Base-by-base conservation (phyloP, 1,284 basidiomycete genomes). In the Termitomyces sp. region DNA sequence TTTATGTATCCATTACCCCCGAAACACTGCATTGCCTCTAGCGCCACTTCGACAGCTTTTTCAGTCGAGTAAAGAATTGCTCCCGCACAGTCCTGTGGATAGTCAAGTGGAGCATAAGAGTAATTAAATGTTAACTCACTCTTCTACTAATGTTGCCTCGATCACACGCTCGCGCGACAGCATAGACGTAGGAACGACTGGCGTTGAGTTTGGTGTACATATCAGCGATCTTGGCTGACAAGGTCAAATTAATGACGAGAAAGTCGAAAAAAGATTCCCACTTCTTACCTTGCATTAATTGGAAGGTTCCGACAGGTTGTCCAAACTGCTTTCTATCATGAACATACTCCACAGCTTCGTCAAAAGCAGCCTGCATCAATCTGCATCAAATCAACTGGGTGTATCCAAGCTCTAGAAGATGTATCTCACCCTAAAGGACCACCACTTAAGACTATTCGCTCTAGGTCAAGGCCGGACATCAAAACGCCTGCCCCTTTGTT, bases 131-230 rank as follows among this genome's bases (percentile, higher is more conserved):
- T 30, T 39, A 12, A 76, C 83, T 62, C 66, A 94, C 92, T 65
- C 86, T 76, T 60, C 94, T 80, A 65, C 91, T 94, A 56, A 94
- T 76, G 60, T 87, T 82, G 2, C 90, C 92, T 28, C 74, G 74
- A 70, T 96, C 94, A 67, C 92, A 95, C 17, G 92, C 93, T 62
- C 86, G 77, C 5, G 90, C 93, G 21, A 98, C 94, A 24, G 92
- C 89, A 70, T 98, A 98, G 44, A 96, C 92, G 68, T 97, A 97
- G 30, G 92, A 81, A 53, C 95, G 79, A 54, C 90, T 90, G 4
- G 94, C 91, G 62, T 86, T 90, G 50, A 98, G 75, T 68, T 90
- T 93, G 17, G 94, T 97, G 69, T 97, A 98, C 94, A 98, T 98
- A 70, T 98, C 94, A 65, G 88, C 88, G 49, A 90, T 84, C 66